A percentile compares a stretch with the other conserved stretches of the same genome.
phyloP scores from a whole-genome alignment of 345 rosid species.

The Trapa incisa region DNA sequence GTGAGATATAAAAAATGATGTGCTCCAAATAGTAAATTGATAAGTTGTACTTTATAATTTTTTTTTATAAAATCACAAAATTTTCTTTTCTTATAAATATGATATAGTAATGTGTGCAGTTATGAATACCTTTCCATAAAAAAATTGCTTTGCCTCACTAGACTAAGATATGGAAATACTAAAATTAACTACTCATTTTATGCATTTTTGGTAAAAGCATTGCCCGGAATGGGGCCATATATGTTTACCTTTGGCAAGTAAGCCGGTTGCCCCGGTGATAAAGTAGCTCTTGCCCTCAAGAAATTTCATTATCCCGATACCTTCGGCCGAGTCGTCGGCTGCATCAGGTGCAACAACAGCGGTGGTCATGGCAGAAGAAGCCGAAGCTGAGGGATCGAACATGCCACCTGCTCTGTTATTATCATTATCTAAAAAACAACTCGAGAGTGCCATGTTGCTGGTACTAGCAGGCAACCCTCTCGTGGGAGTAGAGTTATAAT shows the following conservation, averaged over 20 bases:
- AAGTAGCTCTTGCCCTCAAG: conserved; percentile 4
- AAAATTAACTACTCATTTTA: too few relatives aligned
- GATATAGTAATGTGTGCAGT: too few relatives aligned
- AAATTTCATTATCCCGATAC: conserved; percentile 6
- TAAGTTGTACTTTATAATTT: too few relatives aligned
- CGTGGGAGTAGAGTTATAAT: not conserved
- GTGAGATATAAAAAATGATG: too few relatives aligned
- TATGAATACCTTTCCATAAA: too few relatives aligned
- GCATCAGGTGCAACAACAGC: not conserved
- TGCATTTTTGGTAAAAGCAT: too few relatives aligned
- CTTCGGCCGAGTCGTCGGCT: not conserved
- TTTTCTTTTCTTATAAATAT: too few relatives aligned
- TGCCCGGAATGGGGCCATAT: not conserved
- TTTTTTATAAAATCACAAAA: too few relatives aligned
- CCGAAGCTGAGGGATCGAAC: not conserved
- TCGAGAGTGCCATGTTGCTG: not conserved
- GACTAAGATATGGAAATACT: too few relatives aligned
- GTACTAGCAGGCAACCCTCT: not conserved
- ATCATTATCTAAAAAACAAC: not conserved
- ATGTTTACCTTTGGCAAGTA: conserved; percentile 9
- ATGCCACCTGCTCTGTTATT: not conserved
- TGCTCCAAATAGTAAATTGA: too few relatives aligned
- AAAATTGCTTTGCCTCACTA: too few relatives aligned
- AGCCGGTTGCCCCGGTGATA: conserved; percentile 8
- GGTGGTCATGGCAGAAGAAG: not conserved